Evolutionary conservation across 495 filamentous ascomycete species (phyloP), one percentile per base, ranked within the genome.

Genomic region (Aspergillus mulundensis): DNA sequence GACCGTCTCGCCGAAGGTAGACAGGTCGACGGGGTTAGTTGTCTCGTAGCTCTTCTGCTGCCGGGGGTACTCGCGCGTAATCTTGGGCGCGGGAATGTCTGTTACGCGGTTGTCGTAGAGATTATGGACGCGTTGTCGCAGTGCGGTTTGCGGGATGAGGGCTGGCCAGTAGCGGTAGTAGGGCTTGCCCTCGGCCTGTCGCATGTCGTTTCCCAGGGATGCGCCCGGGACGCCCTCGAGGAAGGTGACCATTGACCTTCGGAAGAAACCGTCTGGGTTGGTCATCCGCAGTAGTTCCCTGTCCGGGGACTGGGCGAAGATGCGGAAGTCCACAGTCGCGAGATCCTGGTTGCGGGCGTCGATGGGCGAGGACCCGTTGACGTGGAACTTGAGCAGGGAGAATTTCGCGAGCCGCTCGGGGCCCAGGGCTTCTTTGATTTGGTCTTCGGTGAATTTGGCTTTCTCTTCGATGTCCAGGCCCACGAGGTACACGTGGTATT

Each of bases 381-480:
- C 23, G 19, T n/a, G 44, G 47, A 61, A 58, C 20, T 53, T 54
- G 18, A 63, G 49, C 1, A 25, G 11, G 11, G 15, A 40, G 38
- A 46, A 55, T 11, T 49, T 43, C 24, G 2, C 3, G 5, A n/a
- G 10, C 30, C 21, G 40, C 4, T 43, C 50, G 12, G 36, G 36
- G 18, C 38, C 44, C 20, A 59, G 39, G 14, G 25, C 19, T 18
- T 52, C 32, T 3, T 54, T 48, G n/a, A 63, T 30, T 38, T 78
- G 75, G 10, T 24, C 42, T 46, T 76, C 68, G 1, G 64, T 60
- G 54, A 60, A 57, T 24, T 60, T 44, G 1, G 67, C 73, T 56
- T 82, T 82, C 39, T 66, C 69, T 16, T 70, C 71, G n/a, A 74
- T 67, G 48, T 76, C 78, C 7, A 79, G 68, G 1, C 80, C 74